These are phyloP conservation scores for Leptographium wingfieldii DNA, from an alignment of 2,329 filamentous ascomycete genomes.

Conservation along the genomic window DNA sequence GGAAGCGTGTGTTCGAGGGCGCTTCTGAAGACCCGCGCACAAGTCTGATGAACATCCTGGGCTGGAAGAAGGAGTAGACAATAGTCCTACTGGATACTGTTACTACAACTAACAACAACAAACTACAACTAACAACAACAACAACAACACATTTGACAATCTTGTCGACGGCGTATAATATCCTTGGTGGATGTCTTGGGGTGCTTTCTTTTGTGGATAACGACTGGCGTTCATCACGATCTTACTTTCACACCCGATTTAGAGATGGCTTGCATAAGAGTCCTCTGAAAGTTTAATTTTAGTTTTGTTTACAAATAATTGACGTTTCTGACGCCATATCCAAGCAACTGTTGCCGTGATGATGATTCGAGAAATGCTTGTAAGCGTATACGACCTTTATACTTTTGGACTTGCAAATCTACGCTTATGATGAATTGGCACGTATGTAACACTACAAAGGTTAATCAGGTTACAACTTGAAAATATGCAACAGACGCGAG, in stretches of 20 bases:
- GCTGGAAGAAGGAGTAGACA: constrained; percentile 13
- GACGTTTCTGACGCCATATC: too few relatives aligned
- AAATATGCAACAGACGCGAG: too few relatives aligned
- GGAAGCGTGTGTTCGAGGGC: constrained; percentile 21
- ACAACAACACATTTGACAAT: background rate
- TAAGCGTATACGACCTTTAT: too few relatives aligned
- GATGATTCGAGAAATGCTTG: too few relatives aligned
- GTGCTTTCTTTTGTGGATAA: background rate
- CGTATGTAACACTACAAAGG: too few relatives aligned
- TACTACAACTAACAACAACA: background rate
- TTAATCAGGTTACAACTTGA: too few relatives aligned
- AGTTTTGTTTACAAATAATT: background rate
- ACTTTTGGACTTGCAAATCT: too few relatives aligned
- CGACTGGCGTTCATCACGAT: background rate
- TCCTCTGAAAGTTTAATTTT: background rate
- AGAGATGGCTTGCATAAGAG: background rate
- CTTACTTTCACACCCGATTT: background rate
- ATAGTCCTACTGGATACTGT: background rate
- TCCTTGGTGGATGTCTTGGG: background rate
- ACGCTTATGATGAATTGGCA: too few relatives aligned
- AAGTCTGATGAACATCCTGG: constrained; percentile 22
- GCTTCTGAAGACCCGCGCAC: constrained; percentile 21
- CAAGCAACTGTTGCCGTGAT: too few relatives aligned
- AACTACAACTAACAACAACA: background rate
- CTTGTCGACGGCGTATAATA: background rate